A percentile compares a stretch with the other conserved stretches of the same genome.
These are phyloP conservation scores for Sporisorium scitamineum DNA, from an alignment of 1,284 basidiomycete genomes.

Conservation along the genomic window DNA sequence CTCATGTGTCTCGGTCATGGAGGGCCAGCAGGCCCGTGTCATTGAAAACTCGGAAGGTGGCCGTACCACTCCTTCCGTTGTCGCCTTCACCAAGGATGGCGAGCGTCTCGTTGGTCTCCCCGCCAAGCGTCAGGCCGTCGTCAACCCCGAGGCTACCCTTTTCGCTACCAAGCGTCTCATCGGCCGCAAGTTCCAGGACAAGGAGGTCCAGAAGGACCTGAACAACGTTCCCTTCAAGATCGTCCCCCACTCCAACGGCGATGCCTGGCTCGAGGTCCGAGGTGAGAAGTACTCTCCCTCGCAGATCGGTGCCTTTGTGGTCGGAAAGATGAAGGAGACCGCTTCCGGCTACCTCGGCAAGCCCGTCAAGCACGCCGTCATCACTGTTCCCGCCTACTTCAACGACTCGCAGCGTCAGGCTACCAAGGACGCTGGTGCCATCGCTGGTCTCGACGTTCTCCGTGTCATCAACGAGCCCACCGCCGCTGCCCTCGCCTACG, in stretches of 20 bases:
- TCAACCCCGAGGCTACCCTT: slow-evolving; percentile 87
- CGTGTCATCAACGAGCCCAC: slow-evolving; percentile 99
- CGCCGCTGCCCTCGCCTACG: slow-evolving; percentile 93
- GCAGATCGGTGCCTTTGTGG: slow-evolving; percentile 92
- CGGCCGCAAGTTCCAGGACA: slow-evolving; percentile 73
- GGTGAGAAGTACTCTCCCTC: slow-evolving; percentile 74
- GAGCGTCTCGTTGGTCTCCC: slow-evolving; percentile 82
- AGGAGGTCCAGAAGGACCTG: slow-evolving; percentile 72
- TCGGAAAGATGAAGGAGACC: slow-evolving; percentile 99
- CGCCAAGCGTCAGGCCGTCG: slow-evolving; percentile 75
- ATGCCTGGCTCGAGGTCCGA: slow-evolving; percentile 64
- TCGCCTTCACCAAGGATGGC: slow-evolving; percentile 67
- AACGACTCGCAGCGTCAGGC: slow-evolving; percentile 99
- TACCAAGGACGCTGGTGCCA: slow-evolving; percentile 97
- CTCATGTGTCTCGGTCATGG: slow-evolving; percentile 75
- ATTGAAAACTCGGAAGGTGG: slow-evolving; percentile 87
- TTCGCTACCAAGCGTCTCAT: slow-evolving; percentile 98
- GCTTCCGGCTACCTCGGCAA: slow-evolving; percentile 97
- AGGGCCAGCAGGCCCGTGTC: slow-evolving; percentile 87
- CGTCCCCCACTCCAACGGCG: too few species aligned
- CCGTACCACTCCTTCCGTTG: slow-evolving; percentile 69
- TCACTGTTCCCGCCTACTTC: slow-evolving; percentile 92
- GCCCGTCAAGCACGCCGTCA: slow-evolving; percentile 94
- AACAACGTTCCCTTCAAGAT: slow-evolving; percentile 71
- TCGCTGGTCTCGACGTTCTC: slow-evolving; percentile 93